phyloP scores from a whole-genome alignment of 768 basidiomycete species.

The Rhodotorula paludigena region DNA sequence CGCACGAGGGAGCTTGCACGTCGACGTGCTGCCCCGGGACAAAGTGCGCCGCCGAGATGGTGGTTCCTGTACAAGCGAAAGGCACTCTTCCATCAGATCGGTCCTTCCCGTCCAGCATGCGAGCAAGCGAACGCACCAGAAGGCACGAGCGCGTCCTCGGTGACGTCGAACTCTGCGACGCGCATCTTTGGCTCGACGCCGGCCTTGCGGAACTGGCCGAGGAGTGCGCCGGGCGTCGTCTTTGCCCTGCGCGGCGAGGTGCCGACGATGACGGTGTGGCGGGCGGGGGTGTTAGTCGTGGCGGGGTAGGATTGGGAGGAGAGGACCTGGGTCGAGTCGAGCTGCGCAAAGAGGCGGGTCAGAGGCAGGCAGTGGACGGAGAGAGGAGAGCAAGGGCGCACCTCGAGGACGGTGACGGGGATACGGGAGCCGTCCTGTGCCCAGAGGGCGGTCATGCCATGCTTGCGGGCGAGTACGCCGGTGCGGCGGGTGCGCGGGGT shows the following conservation, averaged over 20 bases:
- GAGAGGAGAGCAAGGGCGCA: slow-evolving; percentile 48
- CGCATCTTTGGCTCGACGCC: slow-evolving; percentile 74
- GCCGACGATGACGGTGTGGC: slow-evolving; percentile 77
- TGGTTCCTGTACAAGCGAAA: slow-evolving; percentile 84
- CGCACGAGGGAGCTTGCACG: slow-evolving; percentile 82
- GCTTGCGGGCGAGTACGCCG: slow-evolving; percentile 87
- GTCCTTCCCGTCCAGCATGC: background rate
- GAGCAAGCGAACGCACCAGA: slow-evolving; percentile 59
- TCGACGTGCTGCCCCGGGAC: slow-evolving; percentile 97
- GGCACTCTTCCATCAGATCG: background rate
- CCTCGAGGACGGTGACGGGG: slow-evolving; percentile 93
- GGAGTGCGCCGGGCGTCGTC: slow-evolving; percentile 61
- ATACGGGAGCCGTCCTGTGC: slow-evolving; percentile 78
- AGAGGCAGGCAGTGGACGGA: background rate
- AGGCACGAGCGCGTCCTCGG: slow-evolving; percentile 80
- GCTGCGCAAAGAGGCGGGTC: slow-evolving; percentile 38
- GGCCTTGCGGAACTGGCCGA: slow-evolving; percentile 82
- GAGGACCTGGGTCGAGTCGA: slow-evolving; percentile 49
- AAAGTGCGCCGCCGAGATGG: slow-evolving; percentile 83
- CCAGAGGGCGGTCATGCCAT: slow-evolving; percentile 93
- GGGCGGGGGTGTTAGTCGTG: slow-evolving; percentile 25
- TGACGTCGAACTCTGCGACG: slow-evolving; percentile 82
- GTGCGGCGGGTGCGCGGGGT: slow-evolving; percentile 55
- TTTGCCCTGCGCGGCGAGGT: slow-evolving; percentile 69
- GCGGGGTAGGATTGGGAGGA: slow-evolving; percentile 42